Percentiles rank a stretch among this genome's conserved stretches.
Conservation (phyloP, 2,329 filamentous ascomycete species). For the Truncatella angustata region DNA sequence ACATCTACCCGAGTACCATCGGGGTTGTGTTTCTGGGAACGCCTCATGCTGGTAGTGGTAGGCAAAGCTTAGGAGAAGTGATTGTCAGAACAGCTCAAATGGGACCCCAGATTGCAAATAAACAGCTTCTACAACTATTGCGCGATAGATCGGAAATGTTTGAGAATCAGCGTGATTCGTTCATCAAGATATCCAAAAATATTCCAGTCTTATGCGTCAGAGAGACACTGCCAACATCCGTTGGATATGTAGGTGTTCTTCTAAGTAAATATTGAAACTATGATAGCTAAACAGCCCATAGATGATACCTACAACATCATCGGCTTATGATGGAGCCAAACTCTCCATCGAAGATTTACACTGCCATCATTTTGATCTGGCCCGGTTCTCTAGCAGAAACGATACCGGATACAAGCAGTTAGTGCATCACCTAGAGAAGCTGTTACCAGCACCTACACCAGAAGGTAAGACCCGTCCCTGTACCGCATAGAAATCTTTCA, state of each 20-base stretch:
- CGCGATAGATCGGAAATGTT: slow-evolving; percentile 23
- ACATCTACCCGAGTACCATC: slow-evolving; percentile 28
- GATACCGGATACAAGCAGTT: slow-evolving; percentile 23
- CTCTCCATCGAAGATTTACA: slow-evolving; percentile 25
- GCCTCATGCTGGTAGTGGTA: slow-evolving; percentile 24
- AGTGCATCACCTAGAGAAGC: slow-evolving; percentile 23
- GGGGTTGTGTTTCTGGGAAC: slow-evolving; percentile 29
- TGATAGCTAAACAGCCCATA: slow-evolving; percentile 22
- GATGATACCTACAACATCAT: slow-evolving; percentile 26
- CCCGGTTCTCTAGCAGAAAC: slow-evolving; percentile 23
- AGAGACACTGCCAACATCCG: slow-evolving; percentile 20
- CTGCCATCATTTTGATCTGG: slow-evolving; percentile 23
- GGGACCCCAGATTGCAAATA: slow-evolving; percentile 20
- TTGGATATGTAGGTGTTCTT: slow-evolving; percentile 15
- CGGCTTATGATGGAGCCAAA: slow-evolving; percentile 25
- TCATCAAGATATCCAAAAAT: slow-evolving; percentile 27
- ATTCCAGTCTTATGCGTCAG: slow-evolving; percentile 28
- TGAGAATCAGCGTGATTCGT: slow-evolving; percentile 27
- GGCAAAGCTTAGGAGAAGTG: slow-evolving; percentile 26
- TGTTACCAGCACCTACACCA: slow-evolving; percentile 19
- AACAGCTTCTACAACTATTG: slow-evolving; percentile 21
- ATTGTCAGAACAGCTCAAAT: slow-evolving; percentile 25
- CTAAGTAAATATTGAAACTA: too few relatives aligned
- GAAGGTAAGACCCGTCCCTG: background rate
- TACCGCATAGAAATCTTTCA: background rate